Evolutionary conservation across 1,284 basidiomycete species (phyloP).

Genomic region (Boletus hoseneyae): DNA sequence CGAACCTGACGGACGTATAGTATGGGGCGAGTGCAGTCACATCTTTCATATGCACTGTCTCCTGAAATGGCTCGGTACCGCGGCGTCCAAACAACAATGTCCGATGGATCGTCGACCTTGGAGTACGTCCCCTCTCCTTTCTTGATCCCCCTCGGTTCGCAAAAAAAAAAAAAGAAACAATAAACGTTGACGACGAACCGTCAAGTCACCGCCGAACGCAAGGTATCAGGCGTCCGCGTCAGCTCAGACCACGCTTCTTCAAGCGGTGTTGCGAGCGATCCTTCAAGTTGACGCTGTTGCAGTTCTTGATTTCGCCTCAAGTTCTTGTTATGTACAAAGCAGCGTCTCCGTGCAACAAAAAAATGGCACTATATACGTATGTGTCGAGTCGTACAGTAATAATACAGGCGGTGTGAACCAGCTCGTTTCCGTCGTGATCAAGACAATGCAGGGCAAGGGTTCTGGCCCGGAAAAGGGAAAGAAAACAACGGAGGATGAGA

Average conservation of each 20-base stretch:
- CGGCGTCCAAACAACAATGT: constrained; percentile 86
- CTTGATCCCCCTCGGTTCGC: no score
- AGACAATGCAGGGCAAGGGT: not conserved
- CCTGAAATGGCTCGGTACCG: constrained; percentile 89
- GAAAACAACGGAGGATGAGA: not conserved
- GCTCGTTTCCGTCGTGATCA: constrained; percentile 9
- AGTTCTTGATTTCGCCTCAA: no score
- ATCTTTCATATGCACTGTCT: constrained; percentile 96
- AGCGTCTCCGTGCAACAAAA: no score
- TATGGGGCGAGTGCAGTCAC: constrained; percentile 95
- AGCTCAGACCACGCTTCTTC: no score
- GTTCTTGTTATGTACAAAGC: no score
- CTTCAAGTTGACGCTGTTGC: no score
- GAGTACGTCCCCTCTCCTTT: constrained; percentile 54
- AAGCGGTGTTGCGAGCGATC: no score
- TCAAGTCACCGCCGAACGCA: constrained; percentile 31
- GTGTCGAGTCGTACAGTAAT: constrained; percentile 22
- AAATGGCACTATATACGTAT: constrained; percentile 16
- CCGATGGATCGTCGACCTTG: constrained; percentile 91
- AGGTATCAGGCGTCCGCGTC: constrained; percentile 1
- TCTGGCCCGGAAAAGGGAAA: not conserved
- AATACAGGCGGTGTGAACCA: constrained; percentile 23
- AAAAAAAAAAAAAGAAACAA: no score
- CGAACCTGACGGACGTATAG: constrained; percentile 38
- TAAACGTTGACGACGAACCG: not conserved